A percentile compares a stretch with the other conserved stretches of the same genome.
Conservation (phyloP, 2,329 filamentous ascomycete species). For the Cordyceps militaris region DNA sequence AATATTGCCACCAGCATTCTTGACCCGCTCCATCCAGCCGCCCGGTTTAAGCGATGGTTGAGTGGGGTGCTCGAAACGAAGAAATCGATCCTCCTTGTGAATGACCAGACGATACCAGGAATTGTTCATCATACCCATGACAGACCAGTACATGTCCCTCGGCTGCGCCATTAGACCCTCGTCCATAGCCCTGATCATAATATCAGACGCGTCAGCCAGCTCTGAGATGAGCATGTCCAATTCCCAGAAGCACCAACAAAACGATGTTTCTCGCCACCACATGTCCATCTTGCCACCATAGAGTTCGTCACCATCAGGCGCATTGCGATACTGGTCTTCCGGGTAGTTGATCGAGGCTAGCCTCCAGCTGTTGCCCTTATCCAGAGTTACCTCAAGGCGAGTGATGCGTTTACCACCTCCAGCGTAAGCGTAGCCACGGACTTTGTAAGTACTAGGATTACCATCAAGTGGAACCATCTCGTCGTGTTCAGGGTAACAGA, state of each 20-base stretch:
- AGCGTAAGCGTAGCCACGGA: conserved; percentile 79
- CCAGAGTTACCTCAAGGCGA: conserved; percentile 73
- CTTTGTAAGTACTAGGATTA: conserved; percentile 46
- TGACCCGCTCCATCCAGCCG: conserved; percentile 91
- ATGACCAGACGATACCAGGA: conserved; percentile 84
- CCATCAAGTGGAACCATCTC: conserved; percentile 50
- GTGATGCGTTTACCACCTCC: conserved; percentile 78
- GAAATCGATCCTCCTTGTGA: conserved; percentile 52
- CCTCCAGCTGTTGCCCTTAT: conserved; percentile 77
- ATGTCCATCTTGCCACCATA: conserved; percentile 75
- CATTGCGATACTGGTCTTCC: conserved; percentile 72
- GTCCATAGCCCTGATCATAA: conserved; percentile 83
- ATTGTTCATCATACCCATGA: conserved; percentile 97
- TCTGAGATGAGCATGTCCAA: conserved; percentile 58
- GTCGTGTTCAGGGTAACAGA: conserved; percentile 71
- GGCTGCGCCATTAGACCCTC: conserved; percentile 82
- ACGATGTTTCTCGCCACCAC: conserved; percentile 71
- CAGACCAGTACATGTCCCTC: conserved; percentile 92
- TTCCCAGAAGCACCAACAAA: conserved; percentile 93
- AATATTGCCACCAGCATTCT: conserved; percentile 75
- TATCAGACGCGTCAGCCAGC: conserved; percentile 57
- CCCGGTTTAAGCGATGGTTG: conserved; percentile 68
- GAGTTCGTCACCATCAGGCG: conserved; percentile 51
- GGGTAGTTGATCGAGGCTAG: conserved; percentile 57
- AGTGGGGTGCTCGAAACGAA: conserved; percentile 84